phyloP scores from a whole-genome alignment of 352 stramenopile genomes.

The Phytophthora idaei region DNA sequence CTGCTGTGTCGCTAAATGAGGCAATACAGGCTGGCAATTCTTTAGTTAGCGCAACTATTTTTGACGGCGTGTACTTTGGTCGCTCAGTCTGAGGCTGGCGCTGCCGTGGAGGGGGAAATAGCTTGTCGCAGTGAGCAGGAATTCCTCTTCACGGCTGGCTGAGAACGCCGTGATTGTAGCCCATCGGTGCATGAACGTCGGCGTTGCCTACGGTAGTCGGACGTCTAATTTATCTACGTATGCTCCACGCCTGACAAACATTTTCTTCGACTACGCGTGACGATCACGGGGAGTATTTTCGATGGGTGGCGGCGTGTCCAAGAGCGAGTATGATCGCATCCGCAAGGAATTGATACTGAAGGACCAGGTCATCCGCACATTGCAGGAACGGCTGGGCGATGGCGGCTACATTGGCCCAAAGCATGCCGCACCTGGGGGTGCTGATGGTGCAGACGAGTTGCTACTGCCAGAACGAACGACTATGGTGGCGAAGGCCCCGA shows the following conservation, averaged over 20 bases:
- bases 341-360: slow-evolving; percentile 72
- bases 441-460: slow-evolving; percentile 1
- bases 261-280: slow-evolving; percentile 4
- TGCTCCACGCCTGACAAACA: slow-evolving; percentile 24
- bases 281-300: slow-evolving; percentile 3
- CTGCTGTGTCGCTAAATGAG: slow-evolving; percentile 6
- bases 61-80: slow-evolving; percentile 1
- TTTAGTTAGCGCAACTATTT: slow-evolving; percentile 36
- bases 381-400: slow-evolving; percentile 62
- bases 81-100: slow-evolving; percentile 3
- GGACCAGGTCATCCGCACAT: slow-evolving; percentile 67
- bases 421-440: slow-evolving; percentile 1
- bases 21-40: not conserved
- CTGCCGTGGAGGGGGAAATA: slow-evolving; percentile 19
- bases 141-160: slow-evolving; percentile 5
- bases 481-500: slow-evolving; percentile 5
- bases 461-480: slow-evolving; percentile 1
- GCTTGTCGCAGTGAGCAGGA: not conserved
- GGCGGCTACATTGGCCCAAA: slow-evolving; percentile 26
- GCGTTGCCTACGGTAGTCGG: not conserved
- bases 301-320: slow-evolving; percentile 80
- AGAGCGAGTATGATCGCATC: slow-evolving; percentile 74
- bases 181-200: not conserved
- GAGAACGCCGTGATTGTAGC: slow-evolving; percentile 1
- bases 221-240: slow-evolving; percentile 4